Percentiles rank a stretch among this genome's conserved stretches.
These are phyloP conservation scores for Penicillium psychrofluorescens DNA, from an alignment of 495 filamentous ascomycete species.

Conservation along the genomic window DNA sequence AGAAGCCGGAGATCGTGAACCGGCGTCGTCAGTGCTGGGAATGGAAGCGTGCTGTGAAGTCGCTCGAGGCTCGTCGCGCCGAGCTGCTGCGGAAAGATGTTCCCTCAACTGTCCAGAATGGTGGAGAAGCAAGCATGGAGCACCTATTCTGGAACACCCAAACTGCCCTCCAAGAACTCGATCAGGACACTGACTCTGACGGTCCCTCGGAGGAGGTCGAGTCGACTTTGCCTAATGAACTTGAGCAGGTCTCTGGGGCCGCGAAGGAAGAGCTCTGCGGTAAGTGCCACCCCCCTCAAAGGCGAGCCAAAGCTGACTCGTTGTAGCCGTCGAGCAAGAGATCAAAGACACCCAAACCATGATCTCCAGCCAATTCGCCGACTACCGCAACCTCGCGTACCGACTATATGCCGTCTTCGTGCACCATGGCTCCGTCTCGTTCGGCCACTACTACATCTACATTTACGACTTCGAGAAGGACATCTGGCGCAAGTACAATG, in stretches of 20 bases:
- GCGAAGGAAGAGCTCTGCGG: conserved; percentile 29
- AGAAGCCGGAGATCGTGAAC: conserved; percentile 47
- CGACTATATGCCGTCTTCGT: conserved; percentile 89
- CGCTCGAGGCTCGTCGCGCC: conserved; percentile 41
- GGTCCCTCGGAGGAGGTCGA: conserved; percentile 18
- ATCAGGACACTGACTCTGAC: conserved; percentile 12
- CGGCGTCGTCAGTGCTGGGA: conserved; percentile 66
- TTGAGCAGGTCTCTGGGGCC: conserved; percentile 26
- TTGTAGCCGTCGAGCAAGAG: conserved; percentile 36
- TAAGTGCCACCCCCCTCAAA: conserved; percentile 11
- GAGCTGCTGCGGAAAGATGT: conserved; percentile 43
- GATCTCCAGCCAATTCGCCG: conserved; percentile 57
- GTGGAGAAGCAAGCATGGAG: conserved; percentile 24
- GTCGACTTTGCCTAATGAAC: conserved; percentile 16
- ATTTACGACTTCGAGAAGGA: conserved; percentile 78
- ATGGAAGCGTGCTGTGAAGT: conserved; percentile 57
- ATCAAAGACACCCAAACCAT: conserved; percentile 42
- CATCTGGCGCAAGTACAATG: conserved; percentile 93
- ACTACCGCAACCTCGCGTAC: conserved; percentile 55
- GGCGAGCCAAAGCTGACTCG: conserved; percentile 5
- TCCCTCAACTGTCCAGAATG: conserved; percentile 21
- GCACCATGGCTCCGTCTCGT: conserved; percentile 62
- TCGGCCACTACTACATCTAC: conserved; percentile 96
- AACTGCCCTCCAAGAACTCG: conserved; percentile 24
- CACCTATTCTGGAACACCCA: conserved; percentile 23